Conservation (phyloP, 2,329 filamentous ascomycete genomes). For the Truncatella angustata region DNA sequence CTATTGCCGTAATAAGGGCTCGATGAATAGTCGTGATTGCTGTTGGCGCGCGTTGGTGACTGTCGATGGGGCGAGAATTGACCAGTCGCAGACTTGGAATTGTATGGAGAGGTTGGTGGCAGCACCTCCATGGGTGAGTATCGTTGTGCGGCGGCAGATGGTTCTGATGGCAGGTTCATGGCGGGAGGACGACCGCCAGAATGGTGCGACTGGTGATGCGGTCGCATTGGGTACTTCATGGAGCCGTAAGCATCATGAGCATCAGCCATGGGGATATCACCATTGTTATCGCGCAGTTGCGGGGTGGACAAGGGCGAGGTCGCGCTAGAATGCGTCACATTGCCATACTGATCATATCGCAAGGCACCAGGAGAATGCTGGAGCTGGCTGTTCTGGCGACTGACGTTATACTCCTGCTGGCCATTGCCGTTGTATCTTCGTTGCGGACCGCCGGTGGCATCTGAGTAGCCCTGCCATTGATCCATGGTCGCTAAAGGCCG, state of each 20-base stretch:
- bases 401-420: slow-evolving; percentile 31
- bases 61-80: slow-evolving; percentile 58
- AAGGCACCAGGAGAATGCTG: slow-evolving; percentile 57
- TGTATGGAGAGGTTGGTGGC: slow-evolving; percentile 78
- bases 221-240: slow-evolving; percentile 81
- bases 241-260: slow-evolving; percentile 76
- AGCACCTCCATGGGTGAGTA: slow-evolving; percentile 95
- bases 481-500: slow-evolving; percentile 43
- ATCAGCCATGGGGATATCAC: slow-evolving; percentile 85
- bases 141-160: slow-evolving; percentile 80
- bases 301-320: slow-evolving; percentile 57
- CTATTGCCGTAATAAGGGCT: slow-evolving; percentile 55
- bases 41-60: slow-evolving; percentile 69
- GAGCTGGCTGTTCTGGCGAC: slow-evolving; percentile 25
- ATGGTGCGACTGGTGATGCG: slow-evolving; percentile 73
- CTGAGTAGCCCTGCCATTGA: slow-evolving; percentile 69
- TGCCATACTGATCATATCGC: slow-evolving; percentile 63
- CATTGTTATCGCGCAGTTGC: slow-evolving; percentile 63
- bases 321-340: slow-evolving; percentile 19
- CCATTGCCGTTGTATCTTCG: slow-evolving; percentile 52
- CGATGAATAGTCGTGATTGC: slow-evolving; percentile 57
- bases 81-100: slow-evolving; percentile 52
- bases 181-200: slow-evolving; percentile 42
- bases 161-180: slow-evolving; percentile 73
- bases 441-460: slow-evolving; percentile 56